These are phyloP conservation scores for Aspergillus ellipticus DNA, from an alignment of 495 filamentous ascomycete species.

Conservation along the genomic window DNA sequence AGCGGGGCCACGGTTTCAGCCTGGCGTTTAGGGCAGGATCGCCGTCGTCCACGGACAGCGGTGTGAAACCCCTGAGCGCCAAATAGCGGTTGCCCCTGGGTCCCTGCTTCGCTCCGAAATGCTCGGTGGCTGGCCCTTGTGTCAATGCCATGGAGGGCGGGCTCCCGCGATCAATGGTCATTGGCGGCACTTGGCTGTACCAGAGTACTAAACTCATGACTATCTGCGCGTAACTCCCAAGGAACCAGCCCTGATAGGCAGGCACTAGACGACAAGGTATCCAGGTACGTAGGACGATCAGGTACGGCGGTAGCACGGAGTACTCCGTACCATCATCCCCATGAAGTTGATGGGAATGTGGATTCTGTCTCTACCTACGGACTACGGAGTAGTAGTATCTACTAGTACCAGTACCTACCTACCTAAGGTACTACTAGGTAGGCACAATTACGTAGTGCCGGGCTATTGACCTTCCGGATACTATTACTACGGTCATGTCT, in stretches of 20 bases:
- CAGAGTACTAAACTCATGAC: too few species aligned
- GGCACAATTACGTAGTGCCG: background rate
- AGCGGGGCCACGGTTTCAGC: conserved; percentile 16
- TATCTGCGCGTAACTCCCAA: too few species aligned
- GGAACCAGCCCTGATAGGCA: too few species aligned
- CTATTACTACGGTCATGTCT: background rate
- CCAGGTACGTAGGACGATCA: background rate
- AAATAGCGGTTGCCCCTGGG: conserved; percentile 11
- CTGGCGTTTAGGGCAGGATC: conserved; percentile 12
- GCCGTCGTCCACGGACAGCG: conserved; percentile 7
- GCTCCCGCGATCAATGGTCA: background rate
- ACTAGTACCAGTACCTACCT: too few species aligned
- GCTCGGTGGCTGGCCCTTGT: background rate
- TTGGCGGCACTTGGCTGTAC: background rate
- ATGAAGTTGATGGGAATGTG: background rate
- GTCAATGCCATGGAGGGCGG: background rate
- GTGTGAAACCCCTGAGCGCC: conserved; percentile 15
- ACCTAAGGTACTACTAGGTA: background rate
- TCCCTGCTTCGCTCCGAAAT: conserved; percentile 9
- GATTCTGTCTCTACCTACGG: background rate
- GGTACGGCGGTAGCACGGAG: background rate
- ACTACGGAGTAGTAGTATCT: too few species aligned
- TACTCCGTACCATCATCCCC: too few species aligned
- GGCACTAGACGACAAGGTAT: too few species aligned
- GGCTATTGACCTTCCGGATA: background rate